phyloP scores from a whole-genome alignment of 2,329 filamentous ascomycete species.

The Pseudocercospora macadamiae region DNA sequence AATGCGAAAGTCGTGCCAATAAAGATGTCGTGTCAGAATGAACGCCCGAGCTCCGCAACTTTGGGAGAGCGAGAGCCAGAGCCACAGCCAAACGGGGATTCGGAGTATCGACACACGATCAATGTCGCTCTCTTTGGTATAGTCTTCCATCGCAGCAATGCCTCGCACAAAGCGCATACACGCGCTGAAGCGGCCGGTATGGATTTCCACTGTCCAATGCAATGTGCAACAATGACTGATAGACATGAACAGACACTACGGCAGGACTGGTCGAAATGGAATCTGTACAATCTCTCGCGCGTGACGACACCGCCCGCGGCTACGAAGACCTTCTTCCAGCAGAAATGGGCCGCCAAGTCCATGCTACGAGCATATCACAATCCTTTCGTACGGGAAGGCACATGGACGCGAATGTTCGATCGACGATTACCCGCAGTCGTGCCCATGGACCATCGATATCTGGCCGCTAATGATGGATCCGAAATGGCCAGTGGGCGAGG shows the following conservation, averaged over 20 bases:
- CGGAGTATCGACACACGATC: neutral
- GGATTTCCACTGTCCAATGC: too few species aligned
- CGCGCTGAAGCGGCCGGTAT: conserved; percentile 58
- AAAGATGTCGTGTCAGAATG: neutral
- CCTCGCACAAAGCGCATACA: conserved; percentile 58
- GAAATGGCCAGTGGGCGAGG: conserved; percentile 83
- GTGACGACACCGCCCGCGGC: conserved; percentile 50
- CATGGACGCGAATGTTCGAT: conserved; percentile 93
- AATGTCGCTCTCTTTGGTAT: neutral
- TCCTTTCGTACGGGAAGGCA: conserved; percentile 87
- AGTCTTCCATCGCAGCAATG: conserved; percentile 22
- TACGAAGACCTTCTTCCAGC: conserved; percentile 83
- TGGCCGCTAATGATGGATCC: conserved; percentile 80
- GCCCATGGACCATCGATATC: conserved; percentile 78
- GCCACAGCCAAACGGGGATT: too few species aligned
- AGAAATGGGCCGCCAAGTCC: conserved; percentile 94
- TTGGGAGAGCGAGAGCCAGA: too few species aligned
- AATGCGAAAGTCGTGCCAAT: conserved; percentile 4
- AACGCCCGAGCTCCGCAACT: conserved; percentile 9
- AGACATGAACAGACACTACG: conserved; percentile 72
- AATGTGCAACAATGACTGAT: conserved; percentile 15
- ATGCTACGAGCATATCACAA: conserved; percentile 86
- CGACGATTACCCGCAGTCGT: conserved; percentile 79
- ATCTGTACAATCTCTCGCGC: conserved; percentile 78
- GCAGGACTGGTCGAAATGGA: conserved; percentile 86